Percentiles rank a stretch among this genome's conserved stretches.
These are phyloP conservation scores for Cadophora sp. DNA, from an alignment of 2,329 filamentous ascomycete species.

Conservation along the genomic window DNA sequence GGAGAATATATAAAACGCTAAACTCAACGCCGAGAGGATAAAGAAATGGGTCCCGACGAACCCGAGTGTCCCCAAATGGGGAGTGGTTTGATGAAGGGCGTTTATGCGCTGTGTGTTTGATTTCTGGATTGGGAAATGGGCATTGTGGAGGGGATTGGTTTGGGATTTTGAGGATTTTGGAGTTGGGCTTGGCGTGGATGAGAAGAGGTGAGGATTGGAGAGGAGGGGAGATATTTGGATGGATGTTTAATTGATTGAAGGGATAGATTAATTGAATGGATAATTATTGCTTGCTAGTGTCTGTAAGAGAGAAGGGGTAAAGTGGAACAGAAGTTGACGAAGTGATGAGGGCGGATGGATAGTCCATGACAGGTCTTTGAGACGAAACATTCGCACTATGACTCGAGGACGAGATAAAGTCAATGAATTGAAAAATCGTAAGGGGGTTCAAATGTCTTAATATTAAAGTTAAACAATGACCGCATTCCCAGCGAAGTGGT, in stretches of 20 bases:
- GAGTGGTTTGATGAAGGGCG: not conserved
- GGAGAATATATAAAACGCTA: constrained; percentile 1
- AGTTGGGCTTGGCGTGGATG: no score
- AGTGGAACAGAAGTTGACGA: not conserved
- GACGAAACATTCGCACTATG: not conserved
- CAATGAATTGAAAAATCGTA: not conserved
- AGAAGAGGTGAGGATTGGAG: no score
- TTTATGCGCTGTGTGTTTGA: no score
- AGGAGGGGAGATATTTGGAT: no score
- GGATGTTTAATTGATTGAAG: not conserved
- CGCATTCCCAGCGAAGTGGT: constrained; percentile 9
- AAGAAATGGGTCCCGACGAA: not conserved
- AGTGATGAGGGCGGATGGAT: not conserved
- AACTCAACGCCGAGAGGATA: not conserved
- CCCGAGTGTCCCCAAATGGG: not conserved
- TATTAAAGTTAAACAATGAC: not conserved
- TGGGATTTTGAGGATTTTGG: no score
- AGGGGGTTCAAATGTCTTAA: not conserved
- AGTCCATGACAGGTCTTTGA: not conserved
- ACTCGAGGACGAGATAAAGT: not conserved
- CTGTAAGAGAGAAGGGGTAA: not conserved
- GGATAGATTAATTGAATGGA: not conserved
- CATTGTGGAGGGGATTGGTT: no score
- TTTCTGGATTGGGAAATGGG: no score
- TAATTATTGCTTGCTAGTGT: not conserved